A percentile compares a stretch with the other conserved stretches of the same genome.
Evolutionary conservation across 2,329 filamentous ascomycete genomes (phyloP).

Genomic region (Phaeoacremonium minimum): DNA sequence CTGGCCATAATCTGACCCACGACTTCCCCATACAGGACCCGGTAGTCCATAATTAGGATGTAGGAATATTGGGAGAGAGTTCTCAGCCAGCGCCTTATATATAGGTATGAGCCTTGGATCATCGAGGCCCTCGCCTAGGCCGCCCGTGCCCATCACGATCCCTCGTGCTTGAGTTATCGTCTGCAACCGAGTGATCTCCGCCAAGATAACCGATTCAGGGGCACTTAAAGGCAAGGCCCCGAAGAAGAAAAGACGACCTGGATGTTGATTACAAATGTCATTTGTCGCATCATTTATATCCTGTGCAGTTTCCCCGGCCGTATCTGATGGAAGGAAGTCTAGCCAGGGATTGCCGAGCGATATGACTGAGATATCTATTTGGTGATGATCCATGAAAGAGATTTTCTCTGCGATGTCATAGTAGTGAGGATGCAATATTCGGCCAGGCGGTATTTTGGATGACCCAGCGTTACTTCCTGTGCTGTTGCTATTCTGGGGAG

Average conservation of each 20-base stretch:
- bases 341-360: conserved; percentile 87
- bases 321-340: conserved; percentile 64
- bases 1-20: conserved; percentile 68
- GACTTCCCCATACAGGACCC: conserved; percentile 68
- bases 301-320: conserved; percentile 57
- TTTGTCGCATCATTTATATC: conserved; percentile 74
- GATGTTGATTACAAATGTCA: conserved; percentile 57
- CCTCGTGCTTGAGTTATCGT: conserved; percentile 64
- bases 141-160: conserved; percentile 76
- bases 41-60: conserved; percentile 87
- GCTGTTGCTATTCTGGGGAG: conserved; percentile 6
- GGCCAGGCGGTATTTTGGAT: conserved; percentile 55
- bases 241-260: conserved; percentile 71
- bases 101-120: conserved; percentile 66
- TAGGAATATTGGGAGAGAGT: conserved; percentile 65
- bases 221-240: conserved; percentile 72
- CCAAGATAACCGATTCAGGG: conserved; percentile 52
- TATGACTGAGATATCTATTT: conserved; percentile 74
- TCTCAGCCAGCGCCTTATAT: conserved; percentile 61
- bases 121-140: conserved; percentile 72
- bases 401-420: conserved; percentile 73
- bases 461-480: conserved; percentile 41
- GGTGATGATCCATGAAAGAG: conserved; percentile 76
- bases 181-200: conserved; percentile 60
- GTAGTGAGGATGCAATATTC: conserved; percentile 76